Evolutionary conservation across 768 basidiomycete species (phyloP), one percentile per base, ranked within the genome.

Genomic region (Tylopilus sp.): DNA sequence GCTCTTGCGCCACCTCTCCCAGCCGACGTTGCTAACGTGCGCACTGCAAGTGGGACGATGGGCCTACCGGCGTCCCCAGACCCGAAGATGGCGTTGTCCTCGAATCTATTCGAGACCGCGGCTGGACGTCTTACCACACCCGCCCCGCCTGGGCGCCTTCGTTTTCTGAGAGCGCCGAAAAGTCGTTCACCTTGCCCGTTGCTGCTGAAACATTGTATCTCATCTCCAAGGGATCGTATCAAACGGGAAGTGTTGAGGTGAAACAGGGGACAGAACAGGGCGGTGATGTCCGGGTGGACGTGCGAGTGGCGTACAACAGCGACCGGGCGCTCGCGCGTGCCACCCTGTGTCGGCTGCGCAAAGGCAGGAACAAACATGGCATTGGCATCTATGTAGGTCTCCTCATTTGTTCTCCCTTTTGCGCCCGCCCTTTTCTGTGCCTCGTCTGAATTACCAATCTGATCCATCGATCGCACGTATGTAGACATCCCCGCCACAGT

Each of bases 351-450:
- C 52, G 44, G n/a, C 58, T 76, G 2, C 53, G 54, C 31, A 65
- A 58, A 30, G 49, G 47, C 7, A 62, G 60, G 21, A 56, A 62
- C 9, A 52, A 63, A 35, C 51, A 68, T 33, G 74, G 73, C 18
- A 57, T 75, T 13, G 73, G 74, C 0, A 65, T 76, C 48, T 75
- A 66, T 38, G 75, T 73, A 47, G 23, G 43, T 17, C 12, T 44
- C 26, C 23, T n/a, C 4, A 25, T 44, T 25, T 7, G 6, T 22
- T 15, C 6, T n/a, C n/a, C n/a, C n/a, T 3, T 7, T 3, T 26
- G n/a, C 23, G 23, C 18, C 3, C 11, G 9, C n/a, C 7, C 40
- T 15, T 11, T 12, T 15, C 15, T 7, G 23, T 12, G 31, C 20
- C 43, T 6, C 21, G 35, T 18, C n/a, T 6, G 35, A 35, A 17